Evolutionary conservation across 192 early-diverging fungal genomes (phyloP).

Genomic region (Entomortierella parvispora): DNA sequence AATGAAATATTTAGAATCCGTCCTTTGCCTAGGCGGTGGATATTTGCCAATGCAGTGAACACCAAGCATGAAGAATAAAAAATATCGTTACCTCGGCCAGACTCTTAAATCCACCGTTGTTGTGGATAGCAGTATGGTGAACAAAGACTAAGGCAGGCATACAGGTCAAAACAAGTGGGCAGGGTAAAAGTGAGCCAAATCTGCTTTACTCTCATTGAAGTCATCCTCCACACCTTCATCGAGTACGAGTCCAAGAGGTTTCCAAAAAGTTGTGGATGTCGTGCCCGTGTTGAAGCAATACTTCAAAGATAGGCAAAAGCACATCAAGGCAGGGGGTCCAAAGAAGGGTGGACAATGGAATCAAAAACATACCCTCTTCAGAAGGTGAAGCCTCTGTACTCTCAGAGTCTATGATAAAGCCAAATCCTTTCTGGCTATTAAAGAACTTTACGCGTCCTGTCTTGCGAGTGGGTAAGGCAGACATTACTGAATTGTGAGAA

Average conservation of each 20-base stretch:
- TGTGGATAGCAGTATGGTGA: constrained; percentile 81
- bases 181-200: constrained; percentile 2
- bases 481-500: constrained; percentile 24
- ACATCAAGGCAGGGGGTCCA: neutral
- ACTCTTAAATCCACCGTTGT: constrained; percentile 80
- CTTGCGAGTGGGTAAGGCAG: constrained; percentile 46
- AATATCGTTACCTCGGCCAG: constrained; percentile 66
- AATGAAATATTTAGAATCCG: too few species aligned
- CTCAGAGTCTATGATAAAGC: constrained; percentile 84
- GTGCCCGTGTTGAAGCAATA: neutral
- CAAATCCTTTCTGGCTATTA: constrained; percentile 88
- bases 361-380: constrained; percentile 81
- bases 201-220: too few species aligned
- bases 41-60: too few species aligned
- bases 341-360: too few species aligned
- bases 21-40: too few species aligned
- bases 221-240: too few species aligned
- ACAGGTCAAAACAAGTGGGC: constrained; percentile 17
- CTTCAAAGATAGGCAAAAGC: neutral
- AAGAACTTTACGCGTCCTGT: constrained; percentile 87
- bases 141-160: constrained; percentile 70
- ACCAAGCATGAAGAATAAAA: constrained; percentile 13
- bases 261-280: too few species aligned
- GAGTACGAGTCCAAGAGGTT: too few species aligned
- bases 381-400: constrained; percentile 62